Conservation (phyloP, 345 rosid genomes). For the Durio zibethinus region DNA sequence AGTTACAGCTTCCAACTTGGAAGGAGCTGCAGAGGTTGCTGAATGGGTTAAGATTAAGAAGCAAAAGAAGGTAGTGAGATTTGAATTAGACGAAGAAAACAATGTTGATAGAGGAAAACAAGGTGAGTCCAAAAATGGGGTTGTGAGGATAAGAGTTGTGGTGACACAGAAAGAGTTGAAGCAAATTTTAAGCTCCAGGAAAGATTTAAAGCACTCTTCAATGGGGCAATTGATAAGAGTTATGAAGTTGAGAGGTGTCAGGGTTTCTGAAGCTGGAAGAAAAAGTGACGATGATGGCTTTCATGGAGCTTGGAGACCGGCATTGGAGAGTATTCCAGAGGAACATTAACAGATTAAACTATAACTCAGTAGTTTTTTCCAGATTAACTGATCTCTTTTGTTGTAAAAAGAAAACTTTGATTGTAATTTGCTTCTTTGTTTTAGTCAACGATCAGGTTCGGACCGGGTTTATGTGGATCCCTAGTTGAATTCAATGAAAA, state of each 20-base stretch:
- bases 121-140: slow-evolving; percentile 20
- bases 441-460: not conserved
- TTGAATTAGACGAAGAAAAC: slow-evolving; percentile 21
- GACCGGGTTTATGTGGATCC: slow-evolving; percentile 4
- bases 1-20: not conserved
- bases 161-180: slow-evolving; percentile 62
- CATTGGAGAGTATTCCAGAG: slow-evolving; percentile 64
- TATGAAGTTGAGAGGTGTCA: slow-evolving; percentile 38
- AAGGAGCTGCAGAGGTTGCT: not conserved
- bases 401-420: slow-evolving; percentile 7
- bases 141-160: slow-evolving; percentile 52
- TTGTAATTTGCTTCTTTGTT: not conserved
- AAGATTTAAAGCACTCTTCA: slow-evolving; percentile 30
- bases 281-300: not conserved
- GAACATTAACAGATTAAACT: slow-evolving; percentile 18
- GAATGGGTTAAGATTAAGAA: not conserved
- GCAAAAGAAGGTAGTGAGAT: slow-evolving; percentile 31
- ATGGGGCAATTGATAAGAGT: slow-evolving; percentile 44
- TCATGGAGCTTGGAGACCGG: slow-evolving; percentile 45
- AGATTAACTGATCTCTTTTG: not conserved
- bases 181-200: slow-evolving; percentile 37
- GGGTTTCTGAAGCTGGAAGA: not conserved
- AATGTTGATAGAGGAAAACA: slow-evolving; percentile 9
- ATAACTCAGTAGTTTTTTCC: not conserved
- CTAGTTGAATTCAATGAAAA: not conserved